These are phyloP conservation scores for Glaciozyma martinii DNA, from an alignment of 768 basidiomycete species.

Conservation along the genomic window DNA sequence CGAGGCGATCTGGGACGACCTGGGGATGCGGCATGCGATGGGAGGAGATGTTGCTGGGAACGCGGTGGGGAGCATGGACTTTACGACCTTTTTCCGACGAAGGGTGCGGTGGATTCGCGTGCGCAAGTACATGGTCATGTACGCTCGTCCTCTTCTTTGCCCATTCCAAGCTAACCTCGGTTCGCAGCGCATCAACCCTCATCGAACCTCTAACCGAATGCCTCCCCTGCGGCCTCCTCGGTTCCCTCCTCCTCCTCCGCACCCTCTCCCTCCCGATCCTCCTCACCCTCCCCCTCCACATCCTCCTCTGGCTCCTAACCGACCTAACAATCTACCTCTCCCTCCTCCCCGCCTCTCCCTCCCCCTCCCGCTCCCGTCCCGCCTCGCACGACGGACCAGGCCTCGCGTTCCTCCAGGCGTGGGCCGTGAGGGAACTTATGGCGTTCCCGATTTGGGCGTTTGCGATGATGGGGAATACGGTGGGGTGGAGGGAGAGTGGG, in stretches of 20 bases:
- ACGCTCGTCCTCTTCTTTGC: neutral
- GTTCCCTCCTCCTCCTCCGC: constrained; percentile 50
- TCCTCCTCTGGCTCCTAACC: constrained; percentile 57
- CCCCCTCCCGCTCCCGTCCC: constrained; percentile 12
- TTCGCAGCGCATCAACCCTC: constrained; percentile 56
- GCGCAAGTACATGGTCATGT: constrained; percentile 80
- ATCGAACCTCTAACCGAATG: constrained; percentile 90
- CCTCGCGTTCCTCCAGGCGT: constrained; percentile 59
- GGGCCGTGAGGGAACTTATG: constrained; percentile 67
- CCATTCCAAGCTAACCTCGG: neutral
- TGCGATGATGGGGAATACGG: constrained; percentile 70
- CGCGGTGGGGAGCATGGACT: constrained; percentile 75
- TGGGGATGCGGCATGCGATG: constrained; percentile 75
- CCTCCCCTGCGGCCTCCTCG: constrained; percentile 59
- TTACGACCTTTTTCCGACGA: constrained; percentile 75
- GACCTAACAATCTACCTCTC: constrained; percentile 77
- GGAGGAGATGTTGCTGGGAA: constrained; percentile 86
- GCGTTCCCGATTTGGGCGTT: constrained; percentile 81
- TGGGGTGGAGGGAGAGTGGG: constrained; percentile 69
- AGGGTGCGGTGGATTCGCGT: constrained; percentile 95
- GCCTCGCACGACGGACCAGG: constrained; percentile 27
- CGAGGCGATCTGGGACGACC: constrained; percentile 82
- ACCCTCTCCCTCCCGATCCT: constrained; percentile 45
- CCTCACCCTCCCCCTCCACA: constrained; percentile 49
- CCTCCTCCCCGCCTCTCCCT: constrained; percentile 45